phyloP scores from a whole-genome alignment of 371 early-diverging fungal species.

The Circinella umbellata region DNA sequence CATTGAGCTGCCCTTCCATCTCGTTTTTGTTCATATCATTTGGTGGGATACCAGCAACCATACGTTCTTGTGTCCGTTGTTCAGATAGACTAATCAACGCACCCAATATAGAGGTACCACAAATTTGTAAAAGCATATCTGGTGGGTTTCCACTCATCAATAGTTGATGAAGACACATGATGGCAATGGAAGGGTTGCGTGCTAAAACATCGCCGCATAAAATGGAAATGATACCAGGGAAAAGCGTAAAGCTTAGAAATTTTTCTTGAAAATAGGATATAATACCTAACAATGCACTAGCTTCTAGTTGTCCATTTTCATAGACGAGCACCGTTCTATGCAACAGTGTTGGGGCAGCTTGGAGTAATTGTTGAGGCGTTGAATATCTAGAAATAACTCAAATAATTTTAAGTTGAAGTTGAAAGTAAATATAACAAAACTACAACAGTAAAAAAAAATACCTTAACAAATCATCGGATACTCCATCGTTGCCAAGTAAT shows the following conservation, averaged over 20 bases:
- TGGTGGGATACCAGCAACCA: background rate
- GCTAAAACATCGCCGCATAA: conserved; percentile 41
- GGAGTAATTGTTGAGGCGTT: conserved; percentile 33
- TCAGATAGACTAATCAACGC: conserved; percentile 19
- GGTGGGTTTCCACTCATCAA: conserved; percentile 23
- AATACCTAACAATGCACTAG: conserved; percentile 26
- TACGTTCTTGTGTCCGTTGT: conserved; percentile 17
- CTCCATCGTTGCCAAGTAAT: conserved; percentile 32
- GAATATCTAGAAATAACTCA: conserved; percentile 19
- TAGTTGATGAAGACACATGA: conserved; percentile 26
- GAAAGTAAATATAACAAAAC: too few relatives aligned
- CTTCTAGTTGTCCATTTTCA: conserved; percentile 26
- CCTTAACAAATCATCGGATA: conserved; percentile 43
- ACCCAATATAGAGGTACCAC: conserved; percentile 23
- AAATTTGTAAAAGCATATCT: conserved; percentile 20
- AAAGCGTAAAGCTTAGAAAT: conserved; percentile 37
- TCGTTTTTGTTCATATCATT: background rate
- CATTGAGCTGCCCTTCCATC: conserved; percentile 4
- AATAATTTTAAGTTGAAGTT: background rate
- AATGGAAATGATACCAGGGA: conserved; percentile 24
- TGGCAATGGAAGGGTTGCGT: conserved; percentile 21
- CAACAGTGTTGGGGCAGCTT: conserved; percentile 40
- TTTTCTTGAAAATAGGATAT: conserved; percentile 40
- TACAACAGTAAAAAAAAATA: background rate
- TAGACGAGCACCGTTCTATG: conserved; percentile 32